phyloP scores from a whole-genome alignment of 1,284 basidiomycete species.

The Austroboletus rostrupii region DNA sequence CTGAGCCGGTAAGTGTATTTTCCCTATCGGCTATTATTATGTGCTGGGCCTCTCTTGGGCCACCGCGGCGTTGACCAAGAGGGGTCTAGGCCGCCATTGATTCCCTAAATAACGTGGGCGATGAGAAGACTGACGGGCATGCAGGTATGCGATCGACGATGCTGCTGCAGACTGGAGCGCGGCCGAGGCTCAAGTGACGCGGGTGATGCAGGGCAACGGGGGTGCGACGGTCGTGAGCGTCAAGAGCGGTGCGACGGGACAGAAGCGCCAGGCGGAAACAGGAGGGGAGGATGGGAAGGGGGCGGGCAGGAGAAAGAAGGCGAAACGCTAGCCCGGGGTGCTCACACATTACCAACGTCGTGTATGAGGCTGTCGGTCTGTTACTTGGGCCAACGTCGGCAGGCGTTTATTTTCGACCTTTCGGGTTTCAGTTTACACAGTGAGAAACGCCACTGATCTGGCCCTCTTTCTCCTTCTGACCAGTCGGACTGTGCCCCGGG shows the following conservation, averaged over 20 bases:
- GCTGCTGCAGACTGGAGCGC: slow-evolving; percentile 65
- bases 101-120: not conserved
- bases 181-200: slow-evolving; percentile 69
- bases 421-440: too few relatives aligned
- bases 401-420: too few relatives aligned
- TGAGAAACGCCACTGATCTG: too few relatives aligned
- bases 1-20: slow-evolving; percentile 68
- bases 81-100: not conserved
- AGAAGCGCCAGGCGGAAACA: slow-evolving; percentile 64
- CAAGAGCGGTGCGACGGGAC: slow-evolving; percentile 44
- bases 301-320: slow-evolving; percentile 56
- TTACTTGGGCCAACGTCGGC: too few relatives aligned
- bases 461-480: too few relatives aligned
- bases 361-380: too few relatives aligned
- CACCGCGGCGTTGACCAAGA: slow-evolving; percentile 13
- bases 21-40: not conserved
- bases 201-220: slow-evolving; percentile 43
- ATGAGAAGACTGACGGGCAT: not conserved
- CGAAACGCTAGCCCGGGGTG: slow-evolving; percentile 40
- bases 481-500: too few relatives aligned
- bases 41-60: not conserved
- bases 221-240: slow-evolving; percentile 74
- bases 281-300: slow-evolving; percentile 38
- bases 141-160: slow-evolving; percentile 77
- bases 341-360: not conserved